A percentile compares a stretch with the other conserved stretches of the same genome.
Evolutionary conservation across 768 basidiomycete species (phyloP).

Genomic region (Auriscalpium vulgare): DNA sequence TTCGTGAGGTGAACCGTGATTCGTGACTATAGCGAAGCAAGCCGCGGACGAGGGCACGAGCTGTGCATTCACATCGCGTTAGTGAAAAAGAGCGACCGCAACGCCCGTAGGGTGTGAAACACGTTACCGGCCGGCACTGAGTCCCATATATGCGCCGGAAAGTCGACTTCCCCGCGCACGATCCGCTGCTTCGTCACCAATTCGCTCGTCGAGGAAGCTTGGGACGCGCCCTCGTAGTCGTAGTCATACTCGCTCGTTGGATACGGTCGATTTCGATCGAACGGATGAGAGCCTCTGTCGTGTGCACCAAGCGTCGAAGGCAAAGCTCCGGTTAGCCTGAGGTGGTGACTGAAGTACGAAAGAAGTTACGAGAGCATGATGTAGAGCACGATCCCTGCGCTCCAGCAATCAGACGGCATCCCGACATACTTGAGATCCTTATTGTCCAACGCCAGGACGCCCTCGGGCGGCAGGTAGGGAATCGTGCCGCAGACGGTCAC

Average conservation of each 20-base stretch:
- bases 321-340: not conserved
- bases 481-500: constrained; percentile 85
- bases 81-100: not conserved
- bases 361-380: constrained; percentile 73
- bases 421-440: constrained; percentile 67
- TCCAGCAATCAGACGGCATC: constrained; percentile 90
- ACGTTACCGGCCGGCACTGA: constrained; percentile 49
- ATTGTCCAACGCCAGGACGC: constrained; percentile 69
- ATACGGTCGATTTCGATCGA: constrained; percentile 42
- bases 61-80: constrained; percentile 26
- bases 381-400: constrained; percentile 72
- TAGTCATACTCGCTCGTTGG: not conserved
- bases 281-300: constrained; percentile 65
- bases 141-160: constrained; percentile 47
- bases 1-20: constrained; percentile 53
- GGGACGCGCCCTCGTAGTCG: not conserved
- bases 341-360: not conserved
- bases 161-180: constrained; percentile 23
- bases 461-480: constrained; percentile 80
- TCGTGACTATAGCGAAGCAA: constrained; percentile 52
- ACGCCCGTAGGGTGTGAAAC: not conserved
- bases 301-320: not conserved
- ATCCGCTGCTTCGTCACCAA: not conserved
- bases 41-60: constrained; percentile 47
- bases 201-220: not conserved